Evolutionary conservation across 495 filamentous ascomycete genomes (phyloP).

Genomic region (Parmelia sp.): DNA sequence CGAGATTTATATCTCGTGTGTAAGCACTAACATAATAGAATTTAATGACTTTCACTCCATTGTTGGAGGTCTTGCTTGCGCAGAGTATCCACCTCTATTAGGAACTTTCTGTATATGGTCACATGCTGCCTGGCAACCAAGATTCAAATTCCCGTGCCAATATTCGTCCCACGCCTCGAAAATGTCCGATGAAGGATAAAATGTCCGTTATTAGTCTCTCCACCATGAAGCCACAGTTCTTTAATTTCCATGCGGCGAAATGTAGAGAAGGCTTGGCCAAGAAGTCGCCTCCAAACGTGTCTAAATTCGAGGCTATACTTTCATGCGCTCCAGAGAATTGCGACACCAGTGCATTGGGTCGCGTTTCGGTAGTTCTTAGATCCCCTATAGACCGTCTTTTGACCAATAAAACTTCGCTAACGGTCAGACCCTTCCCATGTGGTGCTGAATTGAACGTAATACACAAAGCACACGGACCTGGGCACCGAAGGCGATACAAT

Average conservation of each 20-base stretch:
- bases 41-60: no score
- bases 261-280: background rate
- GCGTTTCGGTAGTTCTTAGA: background rate
- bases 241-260: background rate
- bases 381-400: background rate
- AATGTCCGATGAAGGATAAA: slow-evolving; percentile 1
- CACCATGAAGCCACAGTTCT: background rate
- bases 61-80: background rate
- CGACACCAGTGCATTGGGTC: background rate
- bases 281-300: background rate
- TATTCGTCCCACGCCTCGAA: background rate
- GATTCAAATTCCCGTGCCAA: background rate
- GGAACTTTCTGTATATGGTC: background rate
- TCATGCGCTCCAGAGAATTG: background rate
- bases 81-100: background rate
- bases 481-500: background rate
- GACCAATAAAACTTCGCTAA: background rate
- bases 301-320: background rate
- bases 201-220: background rate
- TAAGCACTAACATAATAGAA: background rate
- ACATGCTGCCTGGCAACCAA: background rate
- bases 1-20: background rate
- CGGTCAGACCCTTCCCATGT: background rate
- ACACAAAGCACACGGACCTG: background rate
- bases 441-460: background rate